Conservation (phyloP, 2,329 filamentous ascomycete genomes). For the Hymenoscyphus fraxineus region DNA sequence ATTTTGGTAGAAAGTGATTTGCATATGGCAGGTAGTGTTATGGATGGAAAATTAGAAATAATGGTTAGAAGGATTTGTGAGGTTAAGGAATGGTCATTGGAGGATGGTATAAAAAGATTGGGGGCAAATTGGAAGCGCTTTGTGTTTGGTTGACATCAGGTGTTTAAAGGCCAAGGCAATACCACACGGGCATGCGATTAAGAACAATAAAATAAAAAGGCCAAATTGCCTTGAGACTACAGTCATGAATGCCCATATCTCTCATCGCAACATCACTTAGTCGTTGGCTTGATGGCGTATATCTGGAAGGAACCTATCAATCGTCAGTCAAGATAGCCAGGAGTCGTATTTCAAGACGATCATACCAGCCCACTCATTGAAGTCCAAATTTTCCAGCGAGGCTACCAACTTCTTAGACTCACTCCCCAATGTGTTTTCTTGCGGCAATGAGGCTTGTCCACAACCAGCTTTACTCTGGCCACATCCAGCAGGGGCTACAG, state of each 20-base stretch:
- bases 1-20: slow-evolving; percentile 89
- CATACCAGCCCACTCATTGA: slow-evolving; percentile 51
- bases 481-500: slow-evolving; percentile 8
- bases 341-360: slow-evolving; percentile 14
- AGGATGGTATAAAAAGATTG: slow-evolving; percentile 65
- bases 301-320: slow-evolving; percentile 45
- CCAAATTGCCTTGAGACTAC: too few species aligned
- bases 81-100: slow-evolving; percentile 72
- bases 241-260: background rate
- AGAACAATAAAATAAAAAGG: too few species aligned
- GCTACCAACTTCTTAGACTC: slow-evolving; percentile 7
- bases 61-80: slow-evolving; percentile 73
- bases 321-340: background rate
- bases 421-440: background rate
- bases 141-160: slow-evolving; percentile 30
- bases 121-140: slow-evolving; percentile 75
- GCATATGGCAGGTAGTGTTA: slow-evolving; percentile 72
- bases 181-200: background rate
- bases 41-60: slow-evolving; percentile 75
- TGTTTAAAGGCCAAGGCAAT: background rate
- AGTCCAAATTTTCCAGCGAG: slow-evolving; percentile 34
- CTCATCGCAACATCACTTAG: background rate
- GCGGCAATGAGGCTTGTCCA: background rate
- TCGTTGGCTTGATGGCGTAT: slow-evolving; percentile 43
- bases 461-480: background rate